phyloP scores from a whole-genome alignment of 225 moss, liverwort and hornwort species.

The Neckera pumila region DNA sequence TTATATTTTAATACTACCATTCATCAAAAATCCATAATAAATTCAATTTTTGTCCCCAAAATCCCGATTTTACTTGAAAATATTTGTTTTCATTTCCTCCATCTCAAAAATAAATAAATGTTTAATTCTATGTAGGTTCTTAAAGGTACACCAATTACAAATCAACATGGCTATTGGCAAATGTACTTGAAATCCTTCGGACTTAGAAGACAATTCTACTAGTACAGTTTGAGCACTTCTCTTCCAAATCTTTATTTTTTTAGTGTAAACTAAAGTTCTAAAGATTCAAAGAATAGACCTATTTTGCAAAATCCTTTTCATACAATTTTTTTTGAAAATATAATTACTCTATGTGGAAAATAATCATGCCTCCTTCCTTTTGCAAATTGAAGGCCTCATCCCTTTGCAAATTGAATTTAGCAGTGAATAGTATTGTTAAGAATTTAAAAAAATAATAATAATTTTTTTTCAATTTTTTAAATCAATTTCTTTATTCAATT shows the following conservation, averaged over 20 bases:
- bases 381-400: too few relatives aligned
- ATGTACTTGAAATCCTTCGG: not conserved
- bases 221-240: not conserved
- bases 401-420: too few relatives aligned
- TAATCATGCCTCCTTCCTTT: too few relatives aligned
- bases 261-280: not conserved
- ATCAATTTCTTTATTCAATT: too few relatives aligned
- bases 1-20: not conserved
- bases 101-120: not conserved
- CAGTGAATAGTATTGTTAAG: too few relatives aligned
- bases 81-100: not conserved
- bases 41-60: fast-evolving
- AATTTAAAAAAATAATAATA: too few relatives aligned
- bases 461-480: too few relatives aligned
- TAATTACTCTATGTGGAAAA: too few relatives aligned
- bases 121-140: too few relatives aligned
- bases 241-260: not conserved
- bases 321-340: too few relatives aligned
- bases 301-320: not conserved
- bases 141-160: fast-evolving
- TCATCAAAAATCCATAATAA: too few relatives aligned
- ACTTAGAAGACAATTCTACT: not conserved
- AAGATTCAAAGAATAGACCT: not conserved
- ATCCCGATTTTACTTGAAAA: not conserved
- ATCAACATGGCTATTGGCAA: not conserved